Evolutionary conservation across 352 stramenopile species (phyloP).

Genomic region (Globisporangium paddicum): DNA sequence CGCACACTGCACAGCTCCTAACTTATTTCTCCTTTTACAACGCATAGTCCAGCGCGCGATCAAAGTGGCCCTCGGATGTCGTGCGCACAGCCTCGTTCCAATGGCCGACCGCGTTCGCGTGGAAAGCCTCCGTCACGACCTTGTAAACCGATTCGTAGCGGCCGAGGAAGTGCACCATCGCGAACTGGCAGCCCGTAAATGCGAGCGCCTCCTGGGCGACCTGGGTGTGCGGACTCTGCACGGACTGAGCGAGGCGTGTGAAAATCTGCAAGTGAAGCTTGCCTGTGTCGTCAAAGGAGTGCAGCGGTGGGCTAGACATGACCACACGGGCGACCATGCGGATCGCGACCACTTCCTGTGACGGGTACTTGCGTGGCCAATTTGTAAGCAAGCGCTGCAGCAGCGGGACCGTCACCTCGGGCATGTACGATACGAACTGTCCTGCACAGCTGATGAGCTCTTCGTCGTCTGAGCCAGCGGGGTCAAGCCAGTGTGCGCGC

Average conservation of each 20-base stretch:
- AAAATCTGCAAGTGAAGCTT: slow-evolving; percentile 52
- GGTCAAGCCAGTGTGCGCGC: slow-evolving; percentile 73
- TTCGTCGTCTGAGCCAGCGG: slow-evolving; percentile 71
- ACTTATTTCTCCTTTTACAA: slow-evolving; percentile 10
- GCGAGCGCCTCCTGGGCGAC: slow-evolving; percentile 78
- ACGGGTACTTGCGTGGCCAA: slow-evolving; percentile 67
- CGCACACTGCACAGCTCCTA: not conserved
- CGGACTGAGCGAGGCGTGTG: slow-evolving; percentile 41
- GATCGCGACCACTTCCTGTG: slow-evolving; percentile 69
- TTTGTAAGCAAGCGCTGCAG: slow-evolving; percentile 46
- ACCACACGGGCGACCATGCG: slow-evolving; percentile 80
- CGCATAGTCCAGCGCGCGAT: slow-evolving; percentile 73
- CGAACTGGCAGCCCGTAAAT: slow-evolving; percentile 81
- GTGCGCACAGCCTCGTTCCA: slow-evolving; percentile 70
- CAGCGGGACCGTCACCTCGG: slow-evolving; percentile 42
- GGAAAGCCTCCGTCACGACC: slow-evolving; percentile 55
- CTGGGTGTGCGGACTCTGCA: slow-evolving; percentile 58
- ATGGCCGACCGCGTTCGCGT: slow-evolving; percentile 52
- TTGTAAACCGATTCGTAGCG: slow-evolving; percentile 62
- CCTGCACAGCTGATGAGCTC: slow-evolving; percentile 79
- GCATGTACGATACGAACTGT: slow-evolving; percentile 84
- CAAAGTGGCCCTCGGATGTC: slow-evolving; percentile 69
- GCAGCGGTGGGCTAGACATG: slow-evolving; percentile 70
- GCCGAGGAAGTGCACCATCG: slow-evolving; percentile 68
- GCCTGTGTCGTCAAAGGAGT: slow-evolving; percentile 31